A percentile compares a stretch with the other conserved stretches of the same genome.
These are phyloP conservation scores for Elsinoe necatrix DNA, from an alignment of 2,329 filamentous ascomycete species.

Conservation along the genomic window DNA sequence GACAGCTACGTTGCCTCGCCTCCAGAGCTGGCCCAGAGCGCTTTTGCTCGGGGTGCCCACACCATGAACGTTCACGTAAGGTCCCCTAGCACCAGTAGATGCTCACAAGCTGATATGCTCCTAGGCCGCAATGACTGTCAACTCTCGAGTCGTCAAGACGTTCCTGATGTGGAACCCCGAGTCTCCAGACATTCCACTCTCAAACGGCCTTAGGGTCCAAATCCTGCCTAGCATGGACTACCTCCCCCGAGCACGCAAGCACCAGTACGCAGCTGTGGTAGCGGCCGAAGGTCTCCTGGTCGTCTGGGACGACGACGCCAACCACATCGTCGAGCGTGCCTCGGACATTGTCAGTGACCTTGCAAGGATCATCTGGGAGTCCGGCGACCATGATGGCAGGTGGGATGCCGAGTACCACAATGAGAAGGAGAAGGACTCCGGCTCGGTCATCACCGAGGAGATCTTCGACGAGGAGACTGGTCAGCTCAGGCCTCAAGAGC, in stretches of 20 bases:
- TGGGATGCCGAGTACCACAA: conserved; percentile 44
- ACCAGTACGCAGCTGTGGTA: conserved; percentile 74
- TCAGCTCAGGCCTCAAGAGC: conserved; percentile 53
- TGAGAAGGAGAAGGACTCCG: conserved; percentile 29
- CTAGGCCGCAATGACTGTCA: conserved; percentile 71
- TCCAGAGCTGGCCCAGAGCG: conserved; percentile 52
- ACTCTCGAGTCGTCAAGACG: conserved; percentile 69
- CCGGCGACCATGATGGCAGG: conserved; percentile 44
- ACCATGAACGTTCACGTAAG: conserved; percentile 62
- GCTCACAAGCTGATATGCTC: conserved; percentile 20
- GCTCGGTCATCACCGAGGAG: conserved; percentile 44
- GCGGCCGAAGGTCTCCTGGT: conserved; percentile 61
- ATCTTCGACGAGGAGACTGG: conserved; percentile 63
- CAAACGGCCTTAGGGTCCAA: conserved; percentile 71
- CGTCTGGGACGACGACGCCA: conserved; percentile 74
- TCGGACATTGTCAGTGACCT: conserved; percentile 66
- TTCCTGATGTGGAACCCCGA: conserved; percentile 66
- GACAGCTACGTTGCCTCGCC: conserved; percentile 68
- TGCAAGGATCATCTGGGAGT: conserved; percentile 68
- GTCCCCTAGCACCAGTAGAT: not conserved
- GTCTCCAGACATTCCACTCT: conserved; percentile 64
- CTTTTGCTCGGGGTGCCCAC: conserved; percentile 56
- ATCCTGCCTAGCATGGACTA: conserved; percentile 65
- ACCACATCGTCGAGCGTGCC: conserved; percentile 60
- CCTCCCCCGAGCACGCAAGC: conserved; percentile 61